Percentiles rank a stretch among this genome's conserved stretches.
These are phyloP conservation scores for Aegilops speltoides DNA, from an alignment of 176 grass and related monocot species.

Conservation along the genomic window DNA sequence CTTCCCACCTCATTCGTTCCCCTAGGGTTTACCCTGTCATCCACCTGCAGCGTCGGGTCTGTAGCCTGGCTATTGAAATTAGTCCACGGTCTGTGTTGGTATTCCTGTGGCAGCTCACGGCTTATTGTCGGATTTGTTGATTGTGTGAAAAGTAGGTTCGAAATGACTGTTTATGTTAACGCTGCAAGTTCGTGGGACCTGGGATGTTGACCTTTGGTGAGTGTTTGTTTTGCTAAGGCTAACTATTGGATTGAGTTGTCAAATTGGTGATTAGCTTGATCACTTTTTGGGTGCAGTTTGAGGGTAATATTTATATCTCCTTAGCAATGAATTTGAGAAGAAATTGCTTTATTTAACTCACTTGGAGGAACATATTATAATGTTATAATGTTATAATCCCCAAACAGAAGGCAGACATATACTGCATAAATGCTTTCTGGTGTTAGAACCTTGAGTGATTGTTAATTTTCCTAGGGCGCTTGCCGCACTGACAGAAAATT, in stretches of 20 bases:
- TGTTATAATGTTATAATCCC: neutral
- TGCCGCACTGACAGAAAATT: neutral
- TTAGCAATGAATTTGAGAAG: too few relatives aligned
- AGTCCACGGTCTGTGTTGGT: neutral
- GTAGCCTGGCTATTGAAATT: neutral
- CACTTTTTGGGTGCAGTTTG: neutral
- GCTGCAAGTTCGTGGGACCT: neutral
- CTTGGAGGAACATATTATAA: neutral
- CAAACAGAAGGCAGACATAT: neutral
- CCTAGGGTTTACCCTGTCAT: constrained; percentile 11
- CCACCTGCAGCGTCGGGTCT: neutral
- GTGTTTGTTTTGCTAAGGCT: neutral
- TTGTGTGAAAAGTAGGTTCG: neutral
- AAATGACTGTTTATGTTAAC: constrained; percentile 3
- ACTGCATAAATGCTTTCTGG: neutral
- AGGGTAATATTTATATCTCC: neutral
- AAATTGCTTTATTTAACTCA: neutral
- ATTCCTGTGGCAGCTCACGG: neutral
- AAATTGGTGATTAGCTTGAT: neutral
- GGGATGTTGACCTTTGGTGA: neutral
- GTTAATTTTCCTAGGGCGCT: neutral
- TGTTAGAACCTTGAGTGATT: neutral
- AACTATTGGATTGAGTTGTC: neutral
- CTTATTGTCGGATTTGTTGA: neutral
- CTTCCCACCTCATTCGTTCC: neutral